Conservation (phyloP, 202 grass and related monocot genomes). For the Carex arenaria region DNA sequence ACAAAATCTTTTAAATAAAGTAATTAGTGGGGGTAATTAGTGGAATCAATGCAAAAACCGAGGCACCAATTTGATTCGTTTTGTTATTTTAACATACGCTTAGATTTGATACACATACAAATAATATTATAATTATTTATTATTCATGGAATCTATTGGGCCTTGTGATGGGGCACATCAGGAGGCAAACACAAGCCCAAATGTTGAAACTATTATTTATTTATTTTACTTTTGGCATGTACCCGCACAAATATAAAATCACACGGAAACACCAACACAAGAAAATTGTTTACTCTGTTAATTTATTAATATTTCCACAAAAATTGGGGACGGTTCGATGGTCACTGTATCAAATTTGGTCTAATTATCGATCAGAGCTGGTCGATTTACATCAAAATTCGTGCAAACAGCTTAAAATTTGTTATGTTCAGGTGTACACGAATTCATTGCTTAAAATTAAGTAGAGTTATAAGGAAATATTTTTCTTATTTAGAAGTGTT, state of each 20-base stretch:
- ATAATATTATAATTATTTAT: not conserved
- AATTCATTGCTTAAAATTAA: too few species aligned
- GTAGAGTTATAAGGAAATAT: not conserved
- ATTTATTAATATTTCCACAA: not conserved
- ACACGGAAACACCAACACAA: not conserved
- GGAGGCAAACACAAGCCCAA: conserved; percentile 15
- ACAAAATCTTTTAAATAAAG: not conserved
- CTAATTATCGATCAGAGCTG: too few species aligned
- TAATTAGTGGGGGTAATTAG: conserved; percentile 22
- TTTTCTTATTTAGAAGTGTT: not conserved
- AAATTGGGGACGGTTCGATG: too few species aligned
- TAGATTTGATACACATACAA: not conserved
- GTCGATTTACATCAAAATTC: too few species aligned
- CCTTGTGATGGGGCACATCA: conserved; percentile 20
- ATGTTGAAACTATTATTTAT: conserved; percentile 1
- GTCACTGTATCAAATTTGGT: too few species aligned
- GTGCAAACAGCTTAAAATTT: too few species aligned
- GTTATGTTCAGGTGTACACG: too few species aligned
- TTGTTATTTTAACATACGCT: not conserved
- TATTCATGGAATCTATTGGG: conserved; percentile 20
- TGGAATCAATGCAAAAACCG: conserved; percentile 6
- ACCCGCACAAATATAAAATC: not conserved
- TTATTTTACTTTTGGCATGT: not conserved
- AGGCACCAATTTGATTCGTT: conserved; percentile 13
- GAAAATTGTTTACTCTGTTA: not conserved